phyloP scores from a whole-genome alignment of 768 basidiomycete genomes.

The Trametes cinnabarina region DNA sequence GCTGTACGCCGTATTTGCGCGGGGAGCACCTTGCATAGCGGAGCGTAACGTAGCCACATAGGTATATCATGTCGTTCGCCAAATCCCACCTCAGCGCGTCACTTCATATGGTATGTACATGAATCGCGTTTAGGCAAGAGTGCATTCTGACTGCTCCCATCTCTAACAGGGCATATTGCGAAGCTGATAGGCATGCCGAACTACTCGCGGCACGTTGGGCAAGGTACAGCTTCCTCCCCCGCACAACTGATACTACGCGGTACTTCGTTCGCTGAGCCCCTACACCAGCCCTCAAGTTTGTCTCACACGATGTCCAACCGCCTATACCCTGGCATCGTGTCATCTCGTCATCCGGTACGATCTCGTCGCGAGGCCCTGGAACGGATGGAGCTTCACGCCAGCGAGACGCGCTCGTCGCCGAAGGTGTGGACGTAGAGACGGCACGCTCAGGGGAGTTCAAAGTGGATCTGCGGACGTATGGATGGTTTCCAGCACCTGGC shows the following conservation, averaged over 20 bases:
- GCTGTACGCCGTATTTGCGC: background rate
- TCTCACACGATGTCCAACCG: slow-evolving; percentile 55
- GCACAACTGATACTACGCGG: background rate
- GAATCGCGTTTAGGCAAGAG: background rate
- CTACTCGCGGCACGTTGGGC: slow-evolving; percentile 79
- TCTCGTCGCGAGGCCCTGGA: slow-evolving; percentile 82
- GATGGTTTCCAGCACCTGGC: slow-evolving; percentile 60
- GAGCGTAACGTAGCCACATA: slow-evolving; percentile 26
- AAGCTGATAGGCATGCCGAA: slow-evolving; percentile 77
- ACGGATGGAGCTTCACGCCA: slow-evolving; percentile 79
- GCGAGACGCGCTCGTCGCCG: slow-evolving; percentile 69
- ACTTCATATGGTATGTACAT: slow-evolving; percentile 67
- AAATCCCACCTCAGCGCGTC: slow-evolving; percentile 64
- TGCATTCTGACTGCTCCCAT: background rate
- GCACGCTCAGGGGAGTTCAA: slow-evolving; percentile 56
- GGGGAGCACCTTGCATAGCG: background rate
- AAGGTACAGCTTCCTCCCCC: slow-evolving; percentile 46
- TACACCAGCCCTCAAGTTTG: slow-evolving; percentile 70
- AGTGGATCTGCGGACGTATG: slow-evolving; percentile 55
- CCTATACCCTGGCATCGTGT: slow-evolving; percentile 85
- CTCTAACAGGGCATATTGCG: slow-evolving; percentile 64
- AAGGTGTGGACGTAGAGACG: slow-evolving; percentile 73
- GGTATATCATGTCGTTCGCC: slow-evolving; percentile 73
- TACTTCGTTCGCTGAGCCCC: background rate
- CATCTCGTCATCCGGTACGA: slow-evolving; percentile 63